Conservation (phyloP, 371 early-diverging fungal species). For the Saksenaea oblongispora region DNA sequence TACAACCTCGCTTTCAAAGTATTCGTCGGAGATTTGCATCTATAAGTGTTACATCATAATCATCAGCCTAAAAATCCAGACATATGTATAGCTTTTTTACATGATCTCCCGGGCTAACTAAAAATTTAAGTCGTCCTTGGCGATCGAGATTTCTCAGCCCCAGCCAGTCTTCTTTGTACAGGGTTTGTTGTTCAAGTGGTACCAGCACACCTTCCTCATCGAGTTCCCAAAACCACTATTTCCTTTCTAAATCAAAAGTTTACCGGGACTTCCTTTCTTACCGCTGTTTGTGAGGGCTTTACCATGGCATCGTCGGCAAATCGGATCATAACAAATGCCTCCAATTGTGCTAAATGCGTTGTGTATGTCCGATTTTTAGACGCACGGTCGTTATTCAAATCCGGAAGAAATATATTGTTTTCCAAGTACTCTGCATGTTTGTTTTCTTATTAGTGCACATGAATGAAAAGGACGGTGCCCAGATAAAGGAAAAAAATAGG, state of each 20-base stretch:
- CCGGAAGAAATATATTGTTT: constrained; percentile 80
- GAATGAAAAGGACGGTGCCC: neutral
- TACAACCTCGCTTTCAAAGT: constrained; percentile 48
- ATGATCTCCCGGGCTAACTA: constrained; percentile 68
- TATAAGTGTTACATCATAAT: constrained; percentile 15
- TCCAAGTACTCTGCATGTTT: constrained; percentile 60
- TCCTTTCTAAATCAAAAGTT: neutral
- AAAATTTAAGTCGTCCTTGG: constrained; percentile 58
- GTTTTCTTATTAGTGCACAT: neutral
- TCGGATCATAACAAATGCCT: constrained; percentile 75
- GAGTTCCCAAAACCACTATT: constrained; percentile 78
- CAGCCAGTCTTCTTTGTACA: constrained; percentile 74
- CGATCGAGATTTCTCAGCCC: constrained; percentile 66
- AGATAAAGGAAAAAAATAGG: neutral
- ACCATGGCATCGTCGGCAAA: constrained; percentile 82
- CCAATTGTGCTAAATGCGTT: constrained; percentile 55
- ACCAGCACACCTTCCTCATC: constrained; percentile 53
- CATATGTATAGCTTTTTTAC: constrained; percentile 47
- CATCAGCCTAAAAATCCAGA: neutral
- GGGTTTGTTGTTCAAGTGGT: constrained; percentile 54
- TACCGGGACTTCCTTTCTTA: constrained; percentile 29
- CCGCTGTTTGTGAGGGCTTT: constrained; percentile 75
- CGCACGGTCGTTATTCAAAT: constrained; percentile 79
- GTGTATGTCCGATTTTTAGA: constrained; percentile 58
- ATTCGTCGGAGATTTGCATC: constrained; percentile 64